Conservation (phyloP, 2,329 filamentous ascomycete genomes). For the Trichophyton benhamiae region DNA sequence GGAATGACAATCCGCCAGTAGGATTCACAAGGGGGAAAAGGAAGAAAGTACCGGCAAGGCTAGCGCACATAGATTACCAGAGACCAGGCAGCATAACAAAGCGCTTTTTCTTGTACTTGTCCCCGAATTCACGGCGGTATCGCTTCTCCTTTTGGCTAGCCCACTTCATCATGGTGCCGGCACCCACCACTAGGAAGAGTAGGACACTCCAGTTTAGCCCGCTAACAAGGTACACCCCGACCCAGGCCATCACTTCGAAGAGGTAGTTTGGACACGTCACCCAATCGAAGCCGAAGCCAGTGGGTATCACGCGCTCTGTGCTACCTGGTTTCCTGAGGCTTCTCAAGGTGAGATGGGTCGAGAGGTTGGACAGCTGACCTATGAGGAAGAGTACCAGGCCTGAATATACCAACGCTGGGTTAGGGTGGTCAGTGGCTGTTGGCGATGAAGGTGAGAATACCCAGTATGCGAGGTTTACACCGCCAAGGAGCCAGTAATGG, state of each 20-base stretch:
- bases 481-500: conserved; percentile 85
- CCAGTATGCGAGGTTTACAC: conserved; percentile 69
- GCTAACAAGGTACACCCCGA: conserved; percentile 66
- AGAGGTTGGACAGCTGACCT: conserved; percentile 68
- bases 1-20: background rate
- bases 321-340: conserved; percentile 65
- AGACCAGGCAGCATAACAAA: conserved; percentile 70
- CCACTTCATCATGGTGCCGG: conserved; percentile 73
- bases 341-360: conserved; percentile 67
- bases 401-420: conserved; percentile 47
- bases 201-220: conserved; percentile 61
- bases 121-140: conserved; percentile 81
- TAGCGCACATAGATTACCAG: conserved; percentile 38
- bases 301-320: conserved; percentile 77
- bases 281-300: conserved; percentile 67
- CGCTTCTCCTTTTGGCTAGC: conserved; percentile 82
- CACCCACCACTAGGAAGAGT: conserved; percentile 62
- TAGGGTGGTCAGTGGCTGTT: conserved; percentile 44
- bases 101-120: conserved; percentile 91
- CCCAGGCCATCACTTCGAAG: conserved; percentile 80
- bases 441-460: conserved; percentile 66
- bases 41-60: background rate
- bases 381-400: conserved; percentile 62
- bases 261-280: conserved; percentile 98
- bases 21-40: background rate